Base-by-base conservation (phyloP, 257 asterid genomes). In the Prunella vulgaris region DNA sequence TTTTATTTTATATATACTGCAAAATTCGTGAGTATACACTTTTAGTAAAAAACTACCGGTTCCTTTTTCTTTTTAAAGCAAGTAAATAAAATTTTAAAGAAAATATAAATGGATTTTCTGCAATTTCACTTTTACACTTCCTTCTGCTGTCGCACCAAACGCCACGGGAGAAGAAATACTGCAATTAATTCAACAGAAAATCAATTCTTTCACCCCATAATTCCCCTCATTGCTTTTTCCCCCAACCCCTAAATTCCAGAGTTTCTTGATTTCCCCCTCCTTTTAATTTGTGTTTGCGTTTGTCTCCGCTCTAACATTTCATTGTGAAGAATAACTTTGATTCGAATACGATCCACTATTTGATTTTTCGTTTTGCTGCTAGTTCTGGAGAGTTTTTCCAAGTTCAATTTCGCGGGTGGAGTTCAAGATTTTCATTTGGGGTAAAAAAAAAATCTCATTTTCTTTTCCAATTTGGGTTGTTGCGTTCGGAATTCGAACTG, bases 131-230 rank as follows among this genome's bases (percentile, higher is more conserved):
- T 63, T 1, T 49, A 17, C 53, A 9, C 48, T 62, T 70, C 18
- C 52, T 64, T 44, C 21, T n/a, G n/a, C n/a, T n/a, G n/a, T n/a
- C n/a, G n/a, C n/a, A n/a, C n/a, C n/a, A n/a, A n/a, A 15, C 24
- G 3, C 62, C 58, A 40, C 75, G 15, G 68, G 10, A 27, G 5
- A 38, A 54, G 10, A 24, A 18, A 46, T 69, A 15, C 51, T 69
- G 38, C 77, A 76, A 53, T 66, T 77, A 37, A 59, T 35, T 38
- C 60, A 58, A 25, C 56, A 68, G 17, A 35, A 66, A 72, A 22
- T 32, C 21, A 52, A 56, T 73, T 73, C 70, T 57, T 64, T 46
- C 71, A 22, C 75, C 70, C 69, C 46, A 69, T 78, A 60, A 40
- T 60, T 66, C 64, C 9, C 60, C 68, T 5, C n/a, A 1, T 40